Conservation (phyloP, 1,284 basidiomycete genomes). For the Thelephora terrestris region DNA sequence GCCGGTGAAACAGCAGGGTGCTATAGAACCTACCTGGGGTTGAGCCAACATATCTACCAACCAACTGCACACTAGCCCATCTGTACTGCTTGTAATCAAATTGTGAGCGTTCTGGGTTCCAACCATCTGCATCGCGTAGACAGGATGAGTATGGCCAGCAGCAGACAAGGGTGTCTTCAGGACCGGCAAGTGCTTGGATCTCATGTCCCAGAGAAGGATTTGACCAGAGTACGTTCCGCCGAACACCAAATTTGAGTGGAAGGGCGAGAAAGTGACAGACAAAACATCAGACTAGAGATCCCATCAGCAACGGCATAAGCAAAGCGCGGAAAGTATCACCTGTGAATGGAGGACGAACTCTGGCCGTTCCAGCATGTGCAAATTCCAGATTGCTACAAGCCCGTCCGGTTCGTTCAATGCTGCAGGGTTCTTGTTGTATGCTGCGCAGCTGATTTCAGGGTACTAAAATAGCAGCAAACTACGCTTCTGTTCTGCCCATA, state of each 20-base stretch:
- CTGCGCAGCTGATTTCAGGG: constrained; percentile 88
- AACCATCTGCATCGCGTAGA: constrained; percentile 95
- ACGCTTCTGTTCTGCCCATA: constrained; percentile 2
- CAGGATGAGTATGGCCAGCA: constrained; percentile 94
- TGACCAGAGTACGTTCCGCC: constrained; percentile 98
- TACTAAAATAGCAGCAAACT: constrained; percentile 43
- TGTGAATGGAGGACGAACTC: constrained; percentile 98
- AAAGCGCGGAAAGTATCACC: constrained; percentile 32
- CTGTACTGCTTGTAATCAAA: constrained; percentile 90
- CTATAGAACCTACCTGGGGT: constrained; percentile 57
- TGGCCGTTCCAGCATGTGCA: constrained; percentile 88
- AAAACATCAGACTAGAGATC: constrained; percentile 82
- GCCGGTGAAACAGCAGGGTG: constrained; percentile 4
- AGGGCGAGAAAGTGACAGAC: constrained; percentile 93
- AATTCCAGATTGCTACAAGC: constrained; percentile 95
- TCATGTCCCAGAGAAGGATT: constrained; percentile 97
- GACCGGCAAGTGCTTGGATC: constrained; percentile 90
- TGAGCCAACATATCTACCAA: constrained; percentile 96
- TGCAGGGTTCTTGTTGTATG: constrained; percentile 93
- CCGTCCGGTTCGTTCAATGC: constrained; percentile 93
- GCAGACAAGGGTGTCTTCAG: constrained; percentile 94
- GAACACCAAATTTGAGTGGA: constrained; percentile 94
- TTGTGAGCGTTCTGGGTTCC: constrained; percentile 98
- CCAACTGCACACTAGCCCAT: constrained; percentile 97
- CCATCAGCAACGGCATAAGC: neutral